Evolutionary conservation across 2,329 filamentous ascomycete genomes (phyloP), one percentile per base, ranked within the genome.

Genomic region (Cladophialophora exuberans): DNA sequence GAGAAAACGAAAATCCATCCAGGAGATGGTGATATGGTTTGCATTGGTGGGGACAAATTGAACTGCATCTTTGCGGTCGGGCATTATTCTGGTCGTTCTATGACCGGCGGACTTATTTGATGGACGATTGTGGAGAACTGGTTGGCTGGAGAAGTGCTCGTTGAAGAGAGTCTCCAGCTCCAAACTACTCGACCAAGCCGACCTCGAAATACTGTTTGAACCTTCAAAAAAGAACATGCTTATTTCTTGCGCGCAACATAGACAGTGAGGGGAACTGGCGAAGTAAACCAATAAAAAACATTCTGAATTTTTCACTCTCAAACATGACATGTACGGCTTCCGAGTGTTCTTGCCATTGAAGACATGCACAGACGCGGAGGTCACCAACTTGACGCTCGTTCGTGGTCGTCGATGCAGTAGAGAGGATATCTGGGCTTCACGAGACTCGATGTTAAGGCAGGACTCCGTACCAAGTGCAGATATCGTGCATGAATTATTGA

Each of bases 161-260:
- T 38, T 18, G 10, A 15, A 22, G n/a, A 6, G 3, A 23, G 17
- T 18, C 22, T 6, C n/a, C n/a, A n/a, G n/a, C n/a, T n/a, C n/a
- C n/a, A n/a, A n/a, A n/a, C n/a, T n/a, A 22, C 4, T 41, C 18
- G 17, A 10, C 6, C 22, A n/a, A 36, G 36, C 20, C 13, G 38
- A 42, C 20, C 20, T n/a, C 20, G 5, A 15, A 20, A 25, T 22
- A n/a, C 11, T 11, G 31, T 28, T 10, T 15, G 18, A 39, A 28
- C 3, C 15, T 30, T 49, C 15, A 36, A 49, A 49, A 49, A 49
- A 26, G 33, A 38, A 15, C 25, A 11, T 49, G 46, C 35, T 49
- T 28, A 35, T 20, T 39, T 38, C 28, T 49, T 38, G 46, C 33
- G 33, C 46, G 46, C 28, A 22, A 39, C 23, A 49, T 49, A 49